Evolutionary conservation across 257 asterid genomes (phyloP).

Genomic region (Forsythia suspensa): DNA sequence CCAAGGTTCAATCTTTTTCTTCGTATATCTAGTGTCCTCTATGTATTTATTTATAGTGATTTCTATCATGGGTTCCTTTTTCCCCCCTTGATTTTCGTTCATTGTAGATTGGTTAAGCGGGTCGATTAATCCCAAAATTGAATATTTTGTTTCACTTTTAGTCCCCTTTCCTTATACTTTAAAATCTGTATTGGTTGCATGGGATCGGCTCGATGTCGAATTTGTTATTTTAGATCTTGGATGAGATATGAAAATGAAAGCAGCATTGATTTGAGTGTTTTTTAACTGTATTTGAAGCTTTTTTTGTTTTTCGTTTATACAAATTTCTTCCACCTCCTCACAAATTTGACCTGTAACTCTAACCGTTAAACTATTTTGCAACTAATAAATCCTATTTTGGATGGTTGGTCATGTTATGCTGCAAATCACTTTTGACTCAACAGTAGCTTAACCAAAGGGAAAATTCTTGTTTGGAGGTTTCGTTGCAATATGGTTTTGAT

Average conservation of each 20-base stretch:
- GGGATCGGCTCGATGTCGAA: not conserved
- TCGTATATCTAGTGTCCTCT: not conserved
- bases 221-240: not conserved
- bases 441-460: not conserved
- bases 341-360: not conserved
- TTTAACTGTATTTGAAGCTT: not conserved
- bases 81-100: not conserved
- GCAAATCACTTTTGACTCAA: not conserved
- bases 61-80: not conserved
- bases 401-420: slow-evolving; percentile 1
- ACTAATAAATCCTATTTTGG: slow-evolving; percentile 2
- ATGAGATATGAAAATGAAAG: not conserved
- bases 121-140: not conserved
- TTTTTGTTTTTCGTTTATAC: not conserved
- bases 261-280: not conserved
- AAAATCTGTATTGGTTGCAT: not conserved
- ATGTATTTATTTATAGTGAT: not conserved
- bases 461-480: not conserved
- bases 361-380: not conserved
- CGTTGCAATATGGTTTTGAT: slow-evolving; percentile 3
- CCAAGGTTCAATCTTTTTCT: slow-evolving; percentile 59
- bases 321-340: not conserved
- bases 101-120: slow-evolving; percentile 9
- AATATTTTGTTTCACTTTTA: not conserved
- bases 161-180: not conserved